Evolutionary conservation across 2,329 filamentous ascomycete genomes (phyloP), one percentile per base, ranked within the genome.

Genomic region (Arthrobotrys pseudoclavata): DNA sequence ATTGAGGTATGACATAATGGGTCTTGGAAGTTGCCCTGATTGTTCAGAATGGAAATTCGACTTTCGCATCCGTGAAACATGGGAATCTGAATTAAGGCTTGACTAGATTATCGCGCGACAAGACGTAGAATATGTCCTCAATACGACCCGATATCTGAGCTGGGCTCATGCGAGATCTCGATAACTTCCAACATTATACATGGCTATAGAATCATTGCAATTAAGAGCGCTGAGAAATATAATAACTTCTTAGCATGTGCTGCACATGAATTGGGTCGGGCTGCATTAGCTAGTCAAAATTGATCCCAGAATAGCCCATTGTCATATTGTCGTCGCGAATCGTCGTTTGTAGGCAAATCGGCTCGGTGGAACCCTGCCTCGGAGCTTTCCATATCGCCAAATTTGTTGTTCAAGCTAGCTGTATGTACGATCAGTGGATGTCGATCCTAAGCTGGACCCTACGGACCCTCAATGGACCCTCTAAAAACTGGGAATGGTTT

Each of bases 31-130:
- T 24, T 26, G 12, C 31, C 26, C n/a, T 42, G 57, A 70, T 34
- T 24, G 47, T 55, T 31, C 3, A 9, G 31, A 20, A 13, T 18
- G 66, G 24, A 69, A 4, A 69, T 53, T 61, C 37, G 15, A 62
- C 66, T 50, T 76, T 76, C 37, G 72, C 72, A 76, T 70, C 48
- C 10, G 24, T 18, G n/a, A 13, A 64, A 50, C 66, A 76, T 76
- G 72, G 64, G 57, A 70, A 76, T 66, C 50, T 53, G n/a, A 37
- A 12, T 4, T 26, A 52, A 47, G 31, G 26, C 57, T 47, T 62
- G 52, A 20, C 45, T 20, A 50, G 37, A 60, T 50, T 50, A 45
- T 45, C 24, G 12, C 4, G 12, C 15, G 22, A 45, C 4, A 37
- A 1, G 29, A 22, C 29, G 4, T 20, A 29, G n/a, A 20, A 45